phyloP scores from a whole-genome alignment of 192 early-diverging fungal genomes.

The Geranomyces variabilis region DNA sequence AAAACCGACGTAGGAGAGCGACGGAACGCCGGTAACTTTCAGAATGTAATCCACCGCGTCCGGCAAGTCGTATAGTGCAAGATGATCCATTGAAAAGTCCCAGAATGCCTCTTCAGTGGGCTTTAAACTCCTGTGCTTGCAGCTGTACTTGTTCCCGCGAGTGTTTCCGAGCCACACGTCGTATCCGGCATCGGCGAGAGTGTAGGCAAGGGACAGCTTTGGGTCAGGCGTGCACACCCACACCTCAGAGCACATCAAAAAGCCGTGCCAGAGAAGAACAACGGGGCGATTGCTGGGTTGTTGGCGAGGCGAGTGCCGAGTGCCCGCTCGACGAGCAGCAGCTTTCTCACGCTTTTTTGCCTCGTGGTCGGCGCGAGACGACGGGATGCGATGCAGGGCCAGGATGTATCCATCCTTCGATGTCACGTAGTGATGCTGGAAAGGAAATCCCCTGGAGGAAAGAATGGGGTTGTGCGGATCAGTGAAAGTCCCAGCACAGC shows the following conservation, averaged over 20 bases:
- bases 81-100: conserved; percentile 94
- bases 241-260: conserved; percentile 90
- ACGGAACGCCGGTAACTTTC: conserved; percentile 72
- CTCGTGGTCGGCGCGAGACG: conserved; percentile 27
- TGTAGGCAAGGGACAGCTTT: conserved; percentile 73
- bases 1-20: conserved; percentile 91
- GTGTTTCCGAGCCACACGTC: conserved; percentile 98
- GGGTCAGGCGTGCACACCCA: conserved; percentile 87
- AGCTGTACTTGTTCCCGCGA: conserved; percentile 92
- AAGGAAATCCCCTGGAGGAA: conserved; percentile 71
- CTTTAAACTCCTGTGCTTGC: conserved; percentile 73
- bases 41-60: conserved; percentile 88
- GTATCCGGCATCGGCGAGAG: conserved; percentile 82
- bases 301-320: neutral
- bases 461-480: neutral
- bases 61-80: conserved; percentile 84
- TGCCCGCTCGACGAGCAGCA: conserved; percentile 4
- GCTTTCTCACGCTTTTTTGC: conserved; percentile 28
- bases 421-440: conserved; percentile 81
- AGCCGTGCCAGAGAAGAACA: conserved; percentile 90
- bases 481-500: neutral
- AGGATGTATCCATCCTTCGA: conserved; percentile 87
- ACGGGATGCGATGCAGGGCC: conserved; percentile 79
- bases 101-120: conserved; percentile 77
- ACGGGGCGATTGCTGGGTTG: conserved; percentile 62